Evolutionary conservation across 2,329 filamentous ascomycete species (phyloP).

Genomic region (Simplicillium aogashimaense): DNA sequence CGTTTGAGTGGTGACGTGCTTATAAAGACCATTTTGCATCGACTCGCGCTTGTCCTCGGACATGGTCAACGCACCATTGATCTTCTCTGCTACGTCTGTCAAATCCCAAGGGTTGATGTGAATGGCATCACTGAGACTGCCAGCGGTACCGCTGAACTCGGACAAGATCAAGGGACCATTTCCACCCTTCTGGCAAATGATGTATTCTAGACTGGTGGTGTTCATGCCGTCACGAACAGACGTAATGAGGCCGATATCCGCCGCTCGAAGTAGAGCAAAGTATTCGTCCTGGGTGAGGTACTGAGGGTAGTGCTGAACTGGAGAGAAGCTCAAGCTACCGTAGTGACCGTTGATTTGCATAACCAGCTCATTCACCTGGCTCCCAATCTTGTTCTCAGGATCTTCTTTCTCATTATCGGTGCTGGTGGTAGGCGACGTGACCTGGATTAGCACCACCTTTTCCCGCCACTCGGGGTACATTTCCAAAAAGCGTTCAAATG

Average conservation of each 20-base stretch:
- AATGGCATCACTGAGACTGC: conserved; percentile 74
- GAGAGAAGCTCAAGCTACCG: conserved; percentile 79
- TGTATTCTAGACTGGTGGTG: conserved; percentile 89
- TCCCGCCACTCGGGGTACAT: conserved; percentile 86
- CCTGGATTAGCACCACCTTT: conserved; percentile 87
- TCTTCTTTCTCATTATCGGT: conserved; percentile 72
- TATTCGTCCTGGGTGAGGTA: conserved; percentile 87
- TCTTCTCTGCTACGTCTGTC: conserved; percentile 70
- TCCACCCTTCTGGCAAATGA: conserved; percentile 80
- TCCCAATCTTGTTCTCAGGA: conserved; percentile 69
- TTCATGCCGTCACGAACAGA: conserved; percentile 97
- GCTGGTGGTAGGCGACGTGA: conserved; percentile 73
- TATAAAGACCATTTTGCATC: conserved; percentile 68
- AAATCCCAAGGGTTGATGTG: conserved; percentile 97
- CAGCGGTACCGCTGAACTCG: conserved; percentile 91
- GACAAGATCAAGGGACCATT: conserved; percentile 87
- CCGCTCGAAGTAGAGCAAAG: conserved; percentile 82
- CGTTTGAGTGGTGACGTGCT: conserved; percentile 76
- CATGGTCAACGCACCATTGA: conserved; percentile 76
- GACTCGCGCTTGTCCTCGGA: conserved; percentile 50
- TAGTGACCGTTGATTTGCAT: conserved; percentile 86
- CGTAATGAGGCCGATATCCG: conserved; percentile 88
- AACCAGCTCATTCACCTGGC: conserved; percentile 82
- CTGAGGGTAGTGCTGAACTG: conserved; percentile 90
- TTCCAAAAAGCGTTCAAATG: conserved; percentile 86